A percentile compares a stretch with the other conserved stretches of the same genome.
These are phyloP conservation scores for Amanita jacksonii DNA, from an alignment of 768 basidiomycete genomes.

Conservation along the genomic window DNA sequence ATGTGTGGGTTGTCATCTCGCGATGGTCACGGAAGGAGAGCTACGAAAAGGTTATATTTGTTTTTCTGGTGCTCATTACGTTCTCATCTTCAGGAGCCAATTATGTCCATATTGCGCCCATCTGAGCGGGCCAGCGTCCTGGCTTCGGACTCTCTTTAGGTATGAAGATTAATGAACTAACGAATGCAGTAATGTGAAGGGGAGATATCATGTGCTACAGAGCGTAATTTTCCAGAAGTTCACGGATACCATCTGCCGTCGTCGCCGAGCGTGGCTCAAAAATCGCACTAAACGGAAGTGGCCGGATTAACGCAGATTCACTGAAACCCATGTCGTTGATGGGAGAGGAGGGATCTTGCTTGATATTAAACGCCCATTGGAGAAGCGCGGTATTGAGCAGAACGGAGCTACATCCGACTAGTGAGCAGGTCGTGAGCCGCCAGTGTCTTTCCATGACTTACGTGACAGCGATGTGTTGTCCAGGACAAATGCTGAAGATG, in stretches of 20 bases:
- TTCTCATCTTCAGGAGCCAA: too few relatives aligned
- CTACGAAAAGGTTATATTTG: too few relatives aligned
- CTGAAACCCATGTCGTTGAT: conserved; percentile 56
- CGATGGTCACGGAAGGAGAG: too few relatives aligned
- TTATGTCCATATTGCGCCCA: too few relatives aligned
- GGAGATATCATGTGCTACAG: too few relatives aligned
- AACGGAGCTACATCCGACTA: conserved; percentile 32
- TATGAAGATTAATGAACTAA: too few relatives aligned
- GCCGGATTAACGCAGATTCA: conserved; percentile 56
- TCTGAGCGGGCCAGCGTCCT: too few relatives aligned
- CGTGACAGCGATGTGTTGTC: conserved; percentile 48
- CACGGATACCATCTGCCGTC: conserved; percentile 24
- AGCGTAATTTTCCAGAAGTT: conserved; percentile 32
- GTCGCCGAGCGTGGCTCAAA: conserved; percentile 40
- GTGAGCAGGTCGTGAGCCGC: not conserved
- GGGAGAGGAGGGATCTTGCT: conserved; percentile 37
- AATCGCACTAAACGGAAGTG: conserved; percentile 45
- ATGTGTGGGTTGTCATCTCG: too few relatives aligned
- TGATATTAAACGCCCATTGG: conserved; percentile 56
- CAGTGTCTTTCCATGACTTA: not conserved
- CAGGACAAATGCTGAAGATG: conserved; percentile 45
- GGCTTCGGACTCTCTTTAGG: too few relatives aligned
- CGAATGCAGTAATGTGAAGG: too few relatives aligned
- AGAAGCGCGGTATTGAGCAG: conserved; percentile 59
- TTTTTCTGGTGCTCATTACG: too few relatives aligned